A percentile compares a stretch with the other conserved stretches of the same genome.
Conservation (phyloP, 805 yeast species). For the Candida methanosorbosa region DNA sequence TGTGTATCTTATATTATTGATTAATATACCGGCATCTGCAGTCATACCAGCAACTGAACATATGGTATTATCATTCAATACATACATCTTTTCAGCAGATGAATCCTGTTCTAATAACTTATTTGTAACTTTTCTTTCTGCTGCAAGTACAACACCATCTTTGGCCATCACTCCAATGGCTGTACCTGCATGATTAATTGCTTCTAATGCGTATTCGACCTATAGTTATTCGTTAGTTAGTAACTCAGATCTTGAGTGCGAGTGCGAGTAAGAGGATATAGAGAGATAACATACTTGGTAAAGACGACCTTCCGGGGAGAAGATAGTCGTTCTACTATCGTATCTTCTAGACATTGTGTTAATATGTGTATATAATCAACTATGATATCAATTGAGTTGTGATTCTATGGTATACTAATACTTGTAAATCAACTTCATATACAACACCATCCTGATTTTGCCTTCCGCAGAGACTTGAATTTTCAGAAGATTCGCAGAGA, state of each 20-base stretch:
- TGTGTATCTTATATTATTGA: constrained; percentile 73
- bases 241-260: not conserved
- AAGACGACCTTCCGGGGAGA: constrained; percentile 97
- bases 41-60: constrained; percentile 98
- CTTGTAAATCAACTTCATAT: too few relatives aligned
- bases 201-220: constrained; percentile 95
- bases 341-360: constrained; percentile 88
- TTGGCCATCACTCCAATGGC: constrained; percentile 69
- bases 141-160: constrained; percentile 92
- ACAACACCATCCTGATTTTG: too few relatives aligned
- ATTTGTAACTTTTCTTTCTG: constrained; percentile 91
- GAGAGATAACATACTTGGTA: constrained; percentile 56
- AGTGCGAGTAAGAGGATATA: not conserved
- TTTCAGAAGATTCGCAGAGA: too few relatives aligned
- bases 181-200: constrained; percentile 76
- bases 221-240: constrained; percentile 9
- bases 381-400: too few relatives aligned
- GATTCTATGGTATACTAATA: too few relatives aligned
- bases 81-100: constrained; percentile 86
- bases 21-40: constrained; percentile 89
- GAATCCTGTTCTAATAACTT: constrained; percentile 91
- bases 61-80: constrained; percentile 56
- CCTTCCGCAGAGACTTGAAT: too few relatives aligned
- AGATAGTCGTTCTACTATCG: constrained; percentile 97
- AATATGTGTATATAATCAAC: too few relatives aligned